These are phyloP conservation scores for Fragaria nilgerrensis DNA, from an alignment of 306 rosid species.

Conservation along the genomic window DNA sequence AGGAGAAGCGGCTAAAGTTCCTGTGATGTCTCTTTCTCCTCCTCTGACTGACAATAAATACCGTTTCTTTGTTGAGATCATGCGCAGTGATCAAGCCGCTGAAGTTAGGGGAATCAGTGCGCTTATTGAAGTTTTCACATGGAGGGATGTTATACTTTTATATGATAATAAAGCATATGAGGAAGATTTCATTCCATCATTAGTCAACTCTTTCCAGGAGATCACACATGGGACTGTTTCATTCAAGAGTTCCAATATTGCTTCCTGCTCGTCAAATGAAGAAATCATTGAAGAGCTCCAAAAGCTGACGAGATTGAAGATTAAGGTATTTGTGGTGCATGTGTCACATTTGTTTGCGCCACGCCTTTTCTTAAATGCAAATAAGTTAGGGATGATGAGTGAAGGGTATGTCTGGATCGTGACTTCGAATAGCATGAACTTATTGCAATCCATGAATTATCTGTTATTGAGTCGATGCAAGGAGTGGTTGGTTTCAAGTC, in stretches of 20 bases:
- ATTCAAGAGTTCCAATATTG: not conserved
- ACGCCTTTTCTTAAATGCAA: constrained; percentile 6
- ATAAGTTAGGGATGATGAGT: not conserved
- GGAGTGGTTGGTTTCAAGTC: constrained; percentile 11
- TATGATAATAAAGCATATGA: not conserved
- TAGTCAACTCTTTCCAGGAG: not conserved
- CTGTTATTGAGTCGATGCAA: constrained; percentile 16
- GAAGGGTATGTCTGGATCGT: constrained; percentile 13
- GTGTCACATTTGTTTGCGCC: not conserved
- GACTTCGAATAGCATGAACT: constrained; percentile 10
- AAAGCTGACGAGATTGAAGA: not conserved
- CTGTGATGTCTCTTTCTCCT: constrained; percentile 8
- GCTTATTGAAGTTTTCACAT: constrained; percentile 1
- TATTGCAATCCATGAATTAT: not conserved
- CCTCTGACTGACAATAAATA: not conserved
- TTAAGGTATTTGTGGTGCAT: constrained; percentile 3
- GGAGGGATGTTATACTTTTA: constrained; percentile 14
- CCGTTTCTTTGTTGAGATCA: not conserved
- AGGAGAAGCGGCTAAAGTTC: constrained; percentile 15
- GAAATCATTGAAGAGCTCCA: constrained; percentile 10
- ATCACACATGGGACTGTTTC: not conserved
- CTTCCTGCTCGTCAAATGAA: constrained; percentile 3
- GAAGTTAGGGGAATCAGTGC: not conserved
- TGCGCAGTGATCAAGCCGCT: not conserved
- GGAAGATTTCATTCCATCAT: not conserved